Base-by-base conservation (phyloP, 2,329 filamentous ascomycete species). In the Dryadomyces quercivorus region DNA sequence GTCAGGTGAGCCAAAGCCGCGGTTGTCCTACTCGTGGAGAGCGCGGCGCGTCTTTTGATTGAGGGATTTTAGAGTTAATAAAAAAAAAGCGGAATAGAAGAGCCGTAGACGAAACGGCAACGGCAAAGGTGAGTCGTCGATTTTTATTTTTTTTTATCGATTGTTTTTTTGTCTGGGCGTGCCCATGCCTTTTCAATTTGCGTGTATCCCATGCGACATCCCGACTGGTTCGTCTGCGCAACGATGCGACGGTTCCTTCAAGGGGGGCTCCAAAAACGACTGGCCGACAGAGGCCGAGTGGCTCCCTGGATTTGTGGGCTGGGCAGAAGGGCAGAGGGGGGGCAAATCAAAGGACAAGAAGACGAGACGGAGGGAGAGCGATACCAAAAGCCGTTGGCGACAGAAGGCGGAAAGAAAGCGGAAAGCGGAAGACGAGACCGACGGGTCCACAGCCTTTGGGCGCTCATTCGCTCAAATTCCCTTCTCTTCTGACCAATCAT, bases 401-500 rank as follows among this genome's bases (percentile, higher is more conserved):
- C n/a, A 20, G 43, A 40, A 53, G 22, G 21, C 31, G 38, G 36
- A n/a, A 26, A 20, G 43, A 40, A 53, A 42, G 21, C 31, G 36
- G 43, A 40, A 53, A 42, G 21, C 31, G 38, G 36, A n/a, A 26
- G n/a, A 36, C 15, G 26, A 36, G 22, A 26, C 15, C 21, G 21
- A 21, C 16, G 22, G 20, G 45, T 22, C 20, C 45, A 47, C 42
- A 16, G 42, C 8, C 42, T 18, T 44, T 9, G 8, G 3, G 3
- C 18, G 61, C 63, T 62, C 60, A 62, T 58, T 59, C 60, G 56
- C 56, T 61, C 60, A 59, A 59, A 60, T 59, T 55, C 49, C 43
- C 40, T 18, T 15, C 2, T 48, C 36, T 26, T 18, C 45, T 31
- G 20, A 59, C 63, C 64, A 67, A 66, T 66, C 65, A 65, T 36